A percentile compares a stretch with the other conserved stretches of the same genome.
These are phyloP conservation scores for Scutellaria galericulata DNA, from an alignment of 257 asterid genomes.

Conservation along the genomic window DNA sequence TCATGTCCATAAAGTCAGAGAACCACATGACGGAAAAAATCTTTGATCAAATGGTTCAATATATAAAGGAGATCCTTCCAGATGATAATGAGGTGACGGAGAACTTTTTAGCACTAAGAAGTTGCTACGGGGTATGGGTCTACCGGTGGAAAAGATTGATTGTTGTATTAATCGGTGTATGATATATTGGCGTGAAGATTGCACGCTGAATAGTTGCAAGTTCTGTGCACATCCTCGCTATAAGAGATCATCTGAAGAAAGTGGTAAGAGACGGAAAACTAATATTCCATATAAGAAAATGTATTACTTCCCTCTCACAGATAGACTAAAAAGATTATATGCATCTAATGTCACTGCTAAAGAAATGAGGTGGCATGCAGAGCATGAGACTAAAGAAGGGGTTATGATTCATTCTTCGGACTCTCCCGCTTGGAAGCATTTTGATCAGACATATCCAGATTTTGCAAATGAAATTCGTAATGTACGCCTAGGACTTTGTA, in stretches of 20 bases:
- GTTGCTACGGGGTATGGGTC: neutral
- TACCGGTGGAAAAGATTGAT: neutral
- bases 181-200: neutral
- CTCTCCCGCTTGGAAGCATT: neutral
- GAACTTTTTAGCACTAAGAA: neutral
- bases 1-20: neutral
- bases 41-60: neutral
- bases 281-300: neutral
- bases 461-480: neutral
- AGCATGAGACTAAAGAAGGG: neutral
- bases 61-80: neutral
- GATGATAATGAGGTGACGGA: neutral
- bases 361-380: slow-evolving; percentile 3
- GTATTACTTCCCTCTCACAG: neutral
- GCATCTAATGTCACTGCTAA: neutral
- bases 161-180: neutral
- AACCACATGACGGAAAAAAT: neutral
- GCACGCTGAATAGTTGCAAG: neutral
- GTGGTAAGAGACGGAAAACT: too few species aligned
- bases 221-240: too few species aligned
- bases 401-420: neutral
- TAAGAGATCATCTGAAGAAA: too few species aligned
- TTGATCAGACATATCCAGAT: neutral
- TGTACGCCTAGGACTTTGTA: neutral
- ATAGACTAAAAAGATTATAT: neutral